Evolutionary conservation across 73 alveolate species (phyloP).

Genomic region (Uronychia setigera): DNA sequence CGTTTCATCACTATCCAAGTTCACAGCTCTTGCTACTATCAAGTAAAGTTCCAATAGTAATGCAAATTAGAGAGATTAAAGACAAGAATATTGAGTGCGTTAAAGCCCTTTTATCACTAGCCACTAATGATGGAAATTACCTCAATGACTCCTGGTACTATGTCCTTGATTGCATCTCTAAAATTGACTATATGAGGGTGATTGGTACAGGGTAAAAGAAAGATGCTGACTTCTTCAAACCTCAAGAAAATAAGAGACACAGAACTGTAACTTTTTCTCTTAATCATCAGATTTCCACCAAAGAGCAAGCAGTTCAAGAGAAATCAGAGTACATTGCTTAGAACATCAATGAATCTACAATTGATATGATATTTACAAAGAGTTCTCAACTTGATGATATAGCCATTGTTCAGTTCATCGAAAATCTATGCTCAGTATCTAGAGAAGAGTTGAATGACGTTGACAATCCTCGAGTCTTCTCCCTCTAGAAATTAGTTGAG

Average conservation of each 20-base stretch:
- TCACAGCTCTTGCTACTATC: slow-evolving; percentile 48
- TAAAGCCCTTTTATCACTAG: slow-evolving; percentile 57
- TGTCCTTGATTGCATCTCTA: slow-evolving; percentile 70
- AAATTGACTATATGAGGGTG: slow-evolving; percentile 64
- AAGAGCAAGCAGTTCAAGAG: slow-evolving; percentile 17
- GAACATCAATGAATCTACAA: slow-evolving; percentile 63
- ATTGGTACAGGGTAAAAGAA: slow-evolving; percentile 68
- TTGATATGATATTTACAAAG: slow-evolving; percentile 79
- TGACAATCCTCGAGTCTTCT: slow-evolving; percentile 74
- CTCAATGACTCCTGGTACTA: slow-evolving; percentile 61
- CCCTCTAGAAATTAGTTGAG: slow-evolving; percentile 85
- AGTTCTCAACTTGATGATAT: slow-evolving; percentile 75
- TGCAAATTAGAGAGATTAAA: slow-evolving; percentile 43
- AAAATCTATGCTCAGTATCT: slow-evolving; percentile 77
- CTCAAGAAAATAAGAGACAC: slow-evolving; percentile 1
- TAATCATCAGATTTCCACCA: slow-evolving; percentile 8
- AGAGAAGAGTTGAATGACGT: slow-evolving; percentile 70
- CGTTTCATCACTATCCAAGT: slow-evolving; percentile 68
- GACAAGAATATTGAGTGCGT: slow-evolving; percentile 69
- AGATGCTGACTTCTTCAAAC: slow-evolving; percentile 59
- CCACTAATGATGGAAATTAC: slow-evolving; percentile 63
- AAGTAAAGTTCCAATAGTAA: too few relatives aligned
- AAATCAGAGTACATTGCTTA: slow-evolving; percentile 50
- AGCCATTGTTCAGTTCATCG: slow-evolving; percentile 83
- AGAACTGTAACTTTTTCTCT: not conserved